Conservation (phyloP, 2,329 filamentous ascomycete genomes). For the Colletotrichum camelliae region DNA sequence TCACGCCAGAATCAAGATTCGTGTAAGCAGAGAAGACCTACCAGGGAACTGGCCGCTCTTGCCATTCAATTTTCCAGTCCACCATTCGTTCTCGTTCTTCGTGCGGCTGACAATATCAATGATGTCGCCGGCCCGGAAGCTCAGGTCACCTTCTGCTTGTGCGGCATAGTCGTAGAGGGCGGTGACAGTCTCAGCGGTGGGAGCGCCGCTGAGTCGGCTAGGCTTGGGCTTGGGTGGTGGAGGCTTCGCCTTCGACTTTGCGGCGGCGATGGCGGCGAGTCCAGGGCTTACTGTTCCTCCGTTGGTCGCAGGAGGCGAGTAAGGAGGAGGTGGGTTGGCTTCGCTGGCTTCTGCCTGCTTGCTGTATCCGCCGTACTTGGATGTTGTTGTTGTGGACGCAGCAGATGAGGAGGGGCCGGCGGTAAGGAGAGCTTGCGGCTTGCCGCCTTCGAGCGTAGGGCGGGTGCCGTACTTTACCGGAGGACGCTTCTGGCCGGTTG, state of each 20-base stretch:
- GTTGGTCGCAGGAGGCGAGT: conserved; percentile 53
- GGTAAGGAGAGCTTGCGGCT: conserved; percentile 57
- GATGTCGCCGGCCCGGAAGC: conserved; percentile 84
- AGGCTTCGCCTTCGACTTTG: conserved; percentile 72
- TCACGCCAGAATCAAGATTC: not conserved
- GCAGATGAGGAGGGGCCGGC: conserved; percentile 47
- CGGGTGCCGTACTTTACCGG: conserved; percentile 62
- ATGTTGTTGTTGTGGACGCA: conserved; percentile 18
- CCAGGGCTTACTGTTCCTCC: conserved; percentile 37
- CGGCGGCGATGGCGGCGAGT: conserved; percentile 54
- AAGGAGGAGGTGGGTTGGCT: conserved; percentile 71
- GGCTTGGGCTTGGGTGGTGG: conserved; percentile 82
- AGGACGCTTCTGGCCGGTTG: conserved; percentile 72
- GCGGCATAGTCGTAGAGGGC: conserved; percentile 97
- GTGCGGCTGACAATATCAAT: conserved; percentile 89
- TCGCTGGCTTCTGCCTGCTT: conserved; percentile 50
- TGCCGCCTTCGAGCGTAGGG: conserved; percentile 53
- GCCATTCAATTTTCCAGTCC: conserved; percentile 81
- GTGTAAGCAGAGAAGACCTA: conserved; percentile 40
- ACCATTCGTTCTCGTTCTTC: conserved; percentile 97
- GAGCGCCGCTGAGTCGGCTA: conserved; percentile 68
- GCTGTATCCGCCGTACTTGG: conserved; percentile 40
- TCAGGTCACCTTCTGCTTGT: conserved; percentile 91
- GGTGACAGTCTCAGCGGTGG: conserved; percentile 78
- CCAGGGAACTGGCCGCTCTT: conserved; percentile 94